These are phyloP conservation scores for Lipomyces yamanashiensis DNA, from an alignment of 805 yeast species.

Conservation along the genomic window DNA sequence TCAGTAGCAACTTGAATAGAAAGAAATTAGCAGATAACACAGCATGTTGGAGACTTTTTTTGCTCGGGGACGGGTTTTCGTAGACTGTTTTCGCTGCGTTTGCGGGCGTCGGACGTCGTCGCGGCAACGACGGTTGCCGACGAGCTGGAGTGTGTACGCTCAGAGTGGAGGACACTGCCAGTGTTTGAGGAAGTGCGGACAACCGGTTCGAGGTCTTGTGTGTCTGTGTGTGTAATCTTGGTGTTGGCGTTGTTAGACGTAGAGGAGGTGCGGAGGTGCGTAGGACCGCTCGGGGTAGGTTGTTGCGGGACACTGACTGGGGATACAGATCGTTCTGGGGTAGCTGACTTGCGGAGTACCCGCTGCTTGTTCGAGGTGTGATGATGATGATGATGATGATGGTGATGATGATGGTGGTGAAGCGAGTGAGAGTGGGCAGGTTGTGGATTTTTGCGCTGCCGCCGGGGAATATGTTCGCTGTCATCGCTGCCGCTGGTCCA, in stretches of 20 bases:
- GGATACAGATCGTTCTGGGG: background rate
- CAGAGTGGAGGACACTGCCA: conserved; percentile 7
- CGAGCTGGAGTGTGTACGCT: background rate
- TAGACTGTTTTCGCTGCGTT: conserved; percentile 4
- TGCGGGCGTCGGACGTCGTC: background rate
- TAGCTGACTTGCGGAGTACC: background rate
- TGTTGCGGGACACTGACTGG: background rate
- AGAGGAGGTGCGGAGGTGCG: background rate
- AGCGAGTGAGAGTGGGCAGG: background rate
- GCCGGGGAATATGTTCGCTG: background rate
- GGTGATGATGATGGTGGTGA: conserved; percentile 7
- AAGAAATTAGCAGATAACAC: conserved; percentile 2
- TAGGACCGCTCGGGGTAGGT: background rate
- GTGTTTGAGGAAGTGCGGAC: conserved; percentile 1
- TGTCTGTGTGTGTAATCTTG: background rate
- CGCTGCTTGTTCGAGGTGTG: background rate
- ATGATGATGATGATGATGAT: background rate
- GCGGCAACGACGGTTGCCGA: background rate
- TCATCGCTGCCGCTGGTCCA: background rate
- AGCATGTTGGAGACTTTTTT: background rate
- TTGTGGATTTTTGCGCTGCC: background rate
- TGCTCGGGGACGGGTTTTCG: background rate
- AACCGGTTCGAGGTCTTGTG: background rate
- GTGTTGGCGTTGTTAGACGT: background rate
- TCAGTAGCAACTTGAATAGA: background rate